Evolutionary conservation across 2,329 filamentous ascomycete genomes (phyloP).

Genomic region (Arthroderma sp.): DNA sequence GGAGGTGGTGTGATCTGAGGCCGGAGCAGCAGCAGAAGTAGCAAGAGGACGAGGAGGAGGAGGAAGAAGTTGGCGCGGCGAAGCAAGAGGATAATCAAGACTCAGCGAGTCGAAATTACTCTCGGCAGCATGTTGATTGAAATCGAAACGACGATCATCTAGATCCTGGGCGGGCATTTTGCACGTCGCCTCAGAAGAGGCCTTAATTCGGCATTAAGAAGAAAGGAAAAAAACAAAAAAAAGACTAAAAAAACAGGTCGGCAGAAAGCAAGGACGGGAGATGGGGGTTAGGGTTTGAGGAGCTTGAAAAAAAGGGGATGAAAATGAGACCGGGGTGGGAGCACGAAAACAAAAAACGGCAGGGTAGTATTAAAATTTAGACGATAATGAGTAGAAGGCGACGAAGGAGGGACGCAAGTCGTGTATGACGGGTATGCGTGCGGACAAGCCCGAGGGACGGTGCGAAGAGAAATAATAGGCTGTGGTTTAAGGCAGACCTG

Average conservation of each 20-base stretch:
- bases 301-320: neutral
- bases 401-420: no score
- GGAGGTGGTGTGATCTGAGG: neutral
- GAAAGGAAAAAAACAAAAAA: slow-evolving; percentile 4
- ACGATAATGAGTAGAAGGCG: no score
- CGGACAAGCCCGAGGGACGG: no score
- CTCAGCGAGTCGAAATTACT: neutral
- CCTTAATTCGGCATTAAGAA: slow-evolving; percentile 15
- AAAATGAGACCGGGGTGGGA: neutral
- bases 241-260: neutral
- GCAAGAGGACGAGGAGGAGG: neutral
- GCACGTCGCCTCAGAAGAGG: slow-evolving; percentile 21
- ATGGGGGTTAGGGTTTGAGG: no score
- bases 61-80: neutral
- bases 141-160: neutral
- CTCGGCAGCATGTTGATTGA: neutral
- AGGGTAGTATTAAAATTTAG: no score
- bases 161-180: slow-evolving; percentile 12
- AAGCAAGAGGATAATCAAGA: neutral
- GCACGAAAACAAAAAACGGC: neutral
- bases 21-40: neutral
- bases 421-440: no score
- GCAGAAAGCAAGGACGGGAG: no score
- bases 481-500: slow-evolving; percentile 1
- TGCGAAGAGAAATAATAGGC: no score